Evolutionary conservation across 345 rosid species (phyloP).

Genomic region (Arabidopsis suecica): DNA sequence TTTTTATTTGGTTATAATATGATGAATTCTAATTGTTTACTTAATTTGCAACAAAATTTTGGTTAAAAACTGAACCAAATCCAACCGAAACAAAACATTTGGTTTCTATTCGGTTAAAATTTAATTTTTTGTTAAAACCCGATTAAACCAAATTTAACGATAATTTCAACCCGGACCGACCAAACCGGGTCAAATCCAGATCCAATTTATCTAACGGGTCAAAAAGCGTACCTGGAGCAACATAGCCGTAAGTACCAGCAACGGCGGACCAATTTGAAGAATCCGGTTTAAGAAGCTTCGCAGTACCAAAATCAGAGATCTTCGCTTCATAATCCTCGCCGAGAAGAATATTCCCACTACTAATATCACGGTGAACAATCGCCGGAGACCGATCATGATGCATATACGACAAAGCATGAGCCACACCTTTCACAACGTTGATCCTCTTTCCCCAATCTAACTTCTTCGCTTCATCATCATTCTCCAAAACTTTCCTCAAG

Average conservation of each 20-base stretch:
- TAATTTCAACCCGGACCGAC: neutral
- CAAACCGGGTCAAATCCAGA: neutral
- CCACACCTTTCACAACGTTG: constrained; percentile 49
- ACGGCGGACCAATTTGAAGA: constrained; percentile 49
- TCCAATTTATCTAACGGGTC: neutral
- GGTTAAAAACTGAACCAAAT: neutral
- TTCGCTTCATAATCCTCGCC: constrained; percentile 49
- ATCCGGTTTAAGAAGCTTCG: constrained; percentile 50
- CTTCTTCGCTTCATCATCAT: constrained; percentile 39
- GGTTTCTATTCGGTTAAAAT: neutral
- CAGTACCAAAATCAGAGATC: constrained; percentile 56
- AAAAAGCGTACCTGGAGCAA: constrained; percentile 53
- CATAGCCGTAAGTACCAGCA: constrained; percentile 59
- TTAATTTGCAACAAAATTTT: neutral
- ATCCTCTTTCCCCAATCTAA: constrained; percentile 50
- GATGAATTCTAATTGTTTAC: neutral
- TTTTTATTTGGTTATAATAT: neutral
- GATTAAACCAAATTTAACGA: neutral
- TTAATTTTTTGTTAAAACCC: neutral
- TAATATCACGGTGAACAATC: constrained; percentile 55
- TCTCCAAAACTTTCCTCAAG: constrained; percentile 39
- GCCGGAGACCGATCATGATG: constrained; percentile 54
- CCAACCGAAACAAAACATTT: neutral
- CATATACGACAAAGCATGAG: constrained; percentile 57
- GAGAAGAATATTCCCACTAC: constrained; percentile 46